phyloP scores from a whole-genome alignment of 1,284 basidiomycete genomes.

The Trametes hirsuta region DNA sequence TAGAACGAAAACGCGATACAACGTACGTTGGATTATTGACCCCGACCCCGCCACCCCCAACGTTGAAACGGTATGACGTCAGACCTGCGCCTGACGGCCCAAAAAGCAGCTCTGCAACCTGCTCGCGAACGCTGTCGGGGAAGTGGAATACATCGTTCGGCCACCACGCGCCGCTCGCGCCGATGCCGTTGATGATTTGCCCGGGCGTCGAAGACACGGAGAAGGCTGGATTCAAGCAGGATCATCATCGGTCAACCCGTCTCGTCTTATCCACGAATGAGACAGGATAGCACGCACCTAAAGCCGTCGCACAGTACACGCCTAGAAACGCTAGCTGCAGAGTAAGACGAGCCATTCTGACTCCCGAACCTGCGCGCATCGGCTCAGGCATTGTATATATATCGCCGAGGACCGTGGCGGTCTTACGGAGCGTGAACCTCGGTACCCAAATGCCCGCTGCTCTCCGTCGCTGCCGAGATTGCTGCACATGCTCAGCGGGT shows the following conservation, averaged over 20 bases:
- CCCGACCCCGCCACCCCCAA: slow-evolving; percentile 47
- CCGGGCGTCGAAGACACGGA: slow-evolving; percentile 22
- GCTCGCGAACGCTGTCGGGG: slow-evolving; percentile 42
- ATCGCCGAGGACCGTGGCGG: neutral
- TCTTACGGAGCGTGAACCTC: neutral
- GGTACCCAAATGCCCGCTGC: neutral
- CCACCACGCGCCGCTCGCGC: slow-evolving; percentile 51
- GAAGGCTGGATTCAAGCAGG: neutral
- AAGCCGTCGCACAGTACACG: neutral
- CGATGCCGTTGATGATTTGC: slow-evolving; percentile 36
- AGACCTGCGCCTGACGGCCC: slow-evolving; percentile 40
- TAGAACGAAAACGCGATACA: too few species aligned
- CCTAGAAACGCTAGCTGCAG: neutral
- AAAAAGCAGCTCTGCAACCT: slow-evolving; percentile 45
- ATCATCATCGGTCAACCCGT: too few species aligned
- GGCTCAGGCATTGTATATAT: neutral
- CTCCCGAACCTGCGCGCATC: neutral
- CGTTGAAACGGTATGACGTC: slow-evolving; percentile 48
- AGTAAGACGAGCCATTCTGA: neutral
- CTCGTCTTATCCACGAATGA: neutral
- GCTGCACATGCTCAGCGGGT: neutral
- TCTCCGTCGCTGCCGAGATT: neutral
- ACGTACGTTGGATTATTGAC: slow-evolving; percentile 40
- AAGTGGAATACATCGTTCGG: slow-evolving; percentile 46
- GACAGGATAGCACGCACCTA: neutral